Base-by-base conservation (phyloP, 306 rosid species). In the Lotus japonicus region DNA sequence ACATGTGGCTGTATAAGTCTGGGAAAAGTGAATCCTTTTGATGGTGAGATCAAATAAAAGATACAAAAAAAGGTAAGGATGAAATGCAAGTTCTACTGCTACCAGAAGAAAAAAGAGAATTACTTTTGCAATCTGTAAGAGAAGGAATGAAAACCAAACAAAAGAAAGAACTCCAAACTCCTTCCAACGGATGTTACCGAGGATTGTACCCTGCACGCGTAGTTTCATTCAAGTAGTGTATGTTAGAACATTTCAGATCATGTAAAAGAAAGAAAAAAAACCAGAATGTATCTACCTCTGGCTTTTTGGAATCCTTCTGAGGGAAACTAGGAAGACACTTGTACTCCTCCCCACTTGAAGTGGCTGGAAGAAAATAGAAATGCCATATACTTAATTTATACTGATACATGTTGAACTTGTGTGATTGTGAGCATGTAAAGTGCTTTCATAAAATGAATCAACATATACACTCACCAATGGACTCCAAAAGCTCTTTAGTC, bases 121-220 rank as follows among this genome's bases (percentile, higher is more conserved):
- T 66, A 92, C 97, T 88, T 75, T 82, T 68, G 77, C 82, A 42
- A 89, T 79, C 55, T 92, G 92, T 54, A 92, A 50, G 26, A 66
- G 71, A 31, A 89, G 92, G 51, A 79, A 80, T 38, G 90, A 64
- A 44, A 85, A 31, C 98, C 98, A 92, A 61, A 92, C 95, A 49
- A 83, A 85, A 41, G 57, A 74, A 59, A 89, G 82, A 77, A 92
- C 85, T 58, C 88, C 95, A 77, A 82, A 67, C 64, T 89, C 85
- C 65, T 84, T 92, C 96, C 96, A 85, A 51, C 46, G 71, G 14
- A 89, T 85, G 63, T 85, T 87, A 69, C 79, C 79, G 3, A 85
- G 26, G 23, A 89, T 7, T 46, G 83, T 49, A 50, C 81, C 77
- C 89, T 92, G 78, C 71, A 80, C 12, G 11, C 16, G 58, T 39